Base-by-base conservation (phyloP, 2,329 filamentous ascomycete genomes). In the Rasamsonia emersonii region DNA sequence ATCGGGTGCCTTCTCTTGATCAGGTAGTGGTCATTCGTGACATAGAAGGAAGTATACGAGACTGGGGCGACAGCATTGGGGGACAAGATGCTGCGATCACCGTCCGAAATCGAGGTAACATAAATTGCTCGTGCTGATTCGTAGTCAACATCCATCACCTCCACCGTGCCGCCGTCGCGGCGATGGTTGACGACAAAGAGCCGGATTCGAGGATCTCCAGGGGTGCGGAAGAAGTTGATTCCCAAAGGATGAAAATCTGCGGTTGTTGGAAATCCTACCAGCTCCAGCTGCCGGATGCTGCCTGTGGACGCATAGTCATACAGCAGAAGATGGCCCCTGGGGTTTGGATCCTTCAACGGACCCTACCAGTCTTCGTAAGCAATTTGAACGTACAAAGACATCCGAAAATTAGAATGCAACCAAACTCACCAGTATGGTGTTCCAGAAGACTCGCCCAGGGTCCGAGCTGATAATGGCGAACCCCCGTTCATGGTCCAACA, bases 101-200 rank as follows among this genome's bases (percentile, higher is more conserved):
- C 32, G 32, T 43, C 41, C 15, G 28, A 37, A 13, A 43, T 35
- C 3, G 36, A 37, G 18, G 25, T 25, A 9, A 41, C 26, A 20
- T 41, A 39, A 4, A 34, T 30, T 23, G 41, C 41, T 18, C 30
- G 28, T 15, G 35, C 31, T 10, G 33, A 23, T 11, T 41, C 34
- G 30, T 43, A 43, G 29, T 43, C 37, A 9, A 43, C 24, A 24
- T 43, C 41, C 27, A 43, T 40, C 15, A 43, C 25, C 23, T 33
- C 36, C 9, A 43, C 30, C 11, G 24, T 38, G 13, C 32, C 35
- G 9, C 35, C 35, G 13, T 29, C 32, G 10, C 30, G n/a, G 17
- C 25, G 28, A 19, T 43, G 39, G 14, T 43, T 41, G 15, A 33
- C 37, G 21, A 43, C 32, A 32, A 43, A 43, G 5, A 43, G 19